Evolutionary conservation across 202 grass and related monocot species (phyloP).

Genomic region (Brachypodium distachyon): DNA sequence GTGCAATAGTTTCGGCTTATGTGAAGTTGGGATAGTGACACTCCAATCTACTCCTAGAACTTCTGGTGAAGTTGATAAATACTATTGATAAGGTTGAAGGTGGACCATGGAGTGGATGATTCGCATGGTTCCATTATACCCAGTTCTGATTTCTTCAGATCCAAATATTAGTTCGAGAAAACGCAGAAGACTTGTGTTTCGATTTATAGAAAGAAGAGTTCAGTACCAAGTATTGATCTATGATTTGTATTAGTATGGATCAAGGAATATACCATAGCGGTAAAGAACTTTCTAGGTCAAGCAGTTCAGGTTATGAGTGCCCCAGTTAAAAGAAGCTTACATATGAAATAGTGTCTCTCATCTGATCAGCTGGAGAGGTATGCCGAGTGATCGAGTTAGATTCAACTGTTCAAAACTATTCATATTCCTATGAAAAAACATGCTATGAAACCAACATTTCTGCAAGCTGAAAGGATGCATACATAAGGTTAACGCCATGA

Average conservation of each 20-base stretch:
- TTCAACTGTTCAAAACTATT: not conserved
- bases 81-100: not conserved
- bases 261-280: not conserved
- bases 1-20: not conserved
- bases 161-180: not conserved
- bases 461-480: not conserved
- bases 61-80: not conserved
- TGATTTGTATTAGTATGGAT: not conserved
- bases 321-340: constrained; percentile 1
- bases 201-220: too few species aligned
- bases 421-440: not conserved
- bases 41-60: not conserved
- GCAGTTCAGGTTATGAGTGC: not conserved
- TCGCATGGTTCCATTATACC: not conserved
- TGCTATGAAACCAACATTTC: constrained; percentile 1
- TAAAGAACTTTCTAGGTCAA: not conserved
- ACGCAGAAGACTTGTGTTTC: too few species aligned
- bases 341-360: not conserved
- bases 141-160: not conserved
- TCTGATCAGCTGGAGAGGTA: not conserved
- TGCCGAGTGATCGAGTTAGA: not conserved
- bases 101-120: not conserved
- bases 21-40: not conserved
- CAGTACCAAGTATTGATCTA: too few species aligned
- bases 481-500: not conserved